Conservation (phyloP, 805 yeast species). For the Ogataea allantospora region DNA sequence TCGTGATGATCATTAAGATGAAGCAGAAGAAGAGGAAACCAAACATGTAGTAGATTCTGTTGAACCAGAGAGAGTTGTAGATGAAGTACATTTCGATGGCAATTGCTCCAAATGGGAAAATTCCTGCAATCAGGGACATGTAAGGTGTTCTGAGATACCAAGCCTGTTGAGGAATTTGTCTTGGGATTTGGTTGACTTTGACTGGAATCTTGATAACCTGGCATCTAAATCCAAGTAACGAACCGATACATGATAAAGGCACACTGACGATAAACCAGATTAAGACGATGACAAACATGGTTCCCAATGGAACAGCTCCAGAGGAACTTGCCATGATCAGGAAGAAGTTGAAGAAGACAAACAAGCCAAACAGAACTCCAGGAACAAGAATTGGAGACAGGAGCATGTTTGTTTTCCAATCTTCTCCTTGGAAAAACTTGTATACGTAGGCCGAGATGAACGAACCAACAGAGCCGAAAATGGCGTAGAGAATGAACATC, state of each 20-base stretch:
- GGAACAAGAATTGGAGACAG: constrained; percentile 86
- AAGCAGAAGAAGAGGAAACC: constrained; percentile 92
- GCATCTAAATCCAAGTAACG: constrained; percentile 71
- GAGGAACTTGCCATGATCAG: constrained; percentile 76
- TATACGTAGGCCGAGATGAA: constrained; percentile 83
- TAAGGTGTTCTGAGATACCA: constrained; percentile 71
- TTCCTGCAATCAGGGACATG: constrained; percentile 73
- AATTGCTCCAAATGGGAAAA: constrained; percentile 92
- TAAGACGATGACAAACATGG: constrained; percentile 73
- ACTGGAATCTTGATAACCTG: constrained; percentile 53
- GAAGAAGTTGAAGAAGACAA: constrained; percentile 77
- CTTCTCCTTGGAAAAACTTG: constrained; percentile 87
- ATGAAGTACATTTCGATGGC: constrained; percentile 94
- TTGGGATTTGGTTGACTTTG: constrained; percentile 90
- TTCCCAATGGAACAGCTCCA: constrained; percentile 92
- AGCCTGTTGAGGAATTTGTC: constrained; percentile 93
- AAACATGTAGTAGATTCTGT: constrained; percentile 93
- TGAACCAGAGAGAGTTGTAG: constrained; percentile 89
- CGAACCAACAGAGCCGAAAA: constrained; percentile 81
- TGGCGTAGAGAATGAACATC: constrained; percentile 78
- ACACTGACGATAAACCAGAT: constrained; percentile 86
- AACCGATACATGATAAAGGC: constrained; percentile 84
- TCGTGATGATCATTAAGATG: constrained; percentile 76
- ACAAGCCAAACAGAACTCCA: constrained; percentile 61
- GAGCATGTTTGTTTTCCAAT: constrained; percentile 83